These are phyloP conservation scores for Sapria himalayana DNA, from an alignment of 345 rosid genomes.

Conservation along the genomic window DNA sequence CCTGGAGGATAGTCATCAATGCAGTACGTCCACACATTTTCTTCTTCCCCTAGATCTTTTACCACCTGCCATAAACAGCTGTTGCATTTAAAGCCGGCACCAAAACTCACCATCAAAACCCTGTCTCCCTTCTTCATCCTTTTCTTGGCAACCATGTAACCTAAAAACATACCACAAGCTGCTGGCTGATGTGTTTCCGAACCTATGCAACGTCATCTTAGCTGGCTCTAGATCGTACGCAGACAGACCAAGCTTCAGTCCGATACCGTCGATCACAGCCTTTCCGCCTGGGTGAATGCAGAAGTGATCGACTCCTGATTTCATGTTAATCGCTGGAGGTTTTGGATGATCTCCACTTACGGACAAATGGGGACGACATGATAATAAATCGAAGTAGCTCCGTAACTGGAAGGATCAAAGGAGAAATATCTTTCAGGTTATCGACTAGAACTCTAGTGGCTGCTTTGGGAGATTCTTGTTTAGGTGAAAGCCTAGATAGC, in stretches of 20 bases:
- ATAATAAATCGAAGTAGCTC: conserved; percentile 39
- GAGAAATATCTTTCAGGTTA: conserved; percentile 46
- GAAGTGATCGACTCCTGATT: conserved; percentile 72
- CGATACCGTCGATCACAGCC: conserved; percentile 83
- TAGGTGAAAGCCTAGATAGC: conserved; percentile 42
- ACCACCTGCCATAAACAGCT: conserved; percentile 63
- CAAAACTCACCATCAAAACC: conserved; percentile 54
- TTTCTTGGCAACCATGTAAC: conserved; percentile 76
- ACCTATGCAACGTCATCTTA: conserved; percentile 79
- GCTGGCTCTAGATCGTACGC: conserved; percentile 78
- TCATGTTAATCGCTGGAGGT: conserved; percentile 48
- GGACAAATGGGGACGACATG: conserved; percentile 9
- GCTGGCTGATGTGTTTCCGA: conserved; percentile 84
- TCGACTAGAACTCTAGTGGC: conserved; percentile 63
- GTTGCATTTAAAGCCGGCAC: conserved; percentile 72
- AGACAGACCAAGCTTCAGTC: conserved; percentile 30
- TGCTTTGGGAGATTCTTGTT: conserved; percentile 47
- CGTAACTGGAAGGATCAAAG: conserved; percentile 53
- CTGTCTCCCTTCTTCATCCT: conserved; percentile 60
- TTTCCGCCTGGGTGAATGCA: conserved; percentile 86
- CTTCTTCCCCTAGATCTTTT: conserved; percentile 24
- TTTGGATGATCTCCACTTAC: conserved; percentile 18
- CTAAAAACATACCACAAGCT: conserved; percentile 90
- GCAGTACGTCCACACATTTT: conserved; percentile 43
- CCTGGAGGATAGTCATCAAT: conserved; percentile 53